Conservation (phyloP, 108 stramenopile genomes). For the Skeletonema potamos region DNA sequence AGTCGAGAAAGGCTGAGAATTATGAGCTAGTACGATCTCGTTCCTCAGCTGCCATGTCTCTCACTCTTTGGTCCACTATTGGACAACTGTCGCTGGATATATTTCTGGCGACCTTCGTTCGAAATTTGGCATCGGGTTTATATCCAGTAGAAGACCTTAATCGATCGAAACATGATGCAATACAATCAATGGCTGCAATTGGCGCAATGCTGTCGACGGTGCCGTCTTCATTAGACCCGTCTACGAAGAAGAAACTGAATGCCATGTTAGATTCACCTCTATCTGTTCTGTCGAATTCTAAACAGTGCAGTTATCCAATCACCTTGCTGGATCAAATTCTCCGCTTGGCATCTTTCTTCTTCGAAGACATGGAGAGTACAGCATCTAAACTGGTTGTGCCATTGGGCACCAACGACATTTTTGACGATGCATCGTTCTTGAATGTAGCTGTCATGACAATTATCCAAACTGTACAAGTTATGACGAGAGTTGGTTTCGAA, state of each 20-base stretch:
- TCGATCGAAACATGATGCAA: slow-evolving; percentile 6
- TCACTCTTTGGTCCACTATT: slow-evolving; percentile 42
- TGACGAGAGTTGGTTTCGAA: not conserved
- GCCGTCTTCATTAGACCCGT: slow-evolving; percentile 40
- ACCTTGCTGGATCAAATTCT: slow-evolving; percentile 54
- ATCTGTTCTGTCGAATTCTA: not conserved
- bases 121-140: slow-evolving; percentile 20
- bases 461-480: slow-evolving; percentile 15
- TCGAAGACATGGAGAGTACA: not conserved
- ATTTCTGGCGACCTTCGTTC: slow-evolving; percentile 13
- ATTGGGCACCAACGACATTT: slow-evolving; percentile 15
- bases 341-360: slow-evolving; percentile 40
- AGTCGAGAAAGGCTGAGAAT: slow-evolving; percentile 3
- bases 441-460: slow-evolving; percentile 13
- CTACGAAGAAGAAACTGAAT: slow-evolving; percentile 41
- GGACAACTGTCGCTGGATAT: slow-evolving; percentile 20
- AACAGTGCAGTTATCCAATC: not conserved
- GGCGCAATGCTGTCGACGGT: slow-evolving; percentile 15
- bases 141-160: not conserved
- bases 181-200: slow-evolving; percentile 43
- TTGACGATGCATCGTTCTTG: not conserved
- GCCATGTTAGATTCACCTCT: slow-evolving; percentile 25
- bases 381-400: slow-evolving; percentile 21
- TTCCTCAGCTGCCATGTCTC: slow-evolving; percentile 27
- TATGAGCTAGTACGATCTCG: slow-evolving; percentile 16